These are phyloP conservation scores for Grigorovia humatica DNA, from an alignment of 805 yeast genomes.

Conservation along the genomic window DNA sequence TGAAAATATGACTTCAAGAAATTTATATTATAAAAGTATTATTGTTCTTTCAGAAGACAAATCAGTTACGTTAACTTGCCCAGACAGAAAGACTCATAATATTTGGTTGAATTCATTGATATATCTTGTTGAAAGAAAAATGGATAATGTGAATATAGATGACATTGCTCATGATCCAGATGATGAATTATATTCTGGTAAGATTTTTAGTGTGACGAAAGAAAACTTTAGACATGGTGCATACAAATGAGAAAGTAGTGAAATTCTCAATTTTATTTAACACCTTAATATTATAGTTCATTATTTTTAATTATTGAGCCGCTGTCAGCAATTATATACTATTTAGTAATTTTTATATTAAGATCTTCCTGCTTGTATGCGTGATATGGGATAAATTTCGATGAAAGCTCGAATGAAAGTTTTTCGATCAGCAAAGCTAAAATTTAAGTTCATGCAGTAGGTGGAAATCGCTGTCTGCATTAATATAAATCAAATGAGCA, in stretches of 20 bases:
- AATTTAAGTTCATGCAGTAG: too few relatives aligned
- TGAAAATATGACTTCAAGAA: constrained; percentile 23
- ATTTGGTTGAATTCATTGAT: constrained; percentile 82
- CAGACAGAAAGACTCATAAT: constrained; percentile 78
- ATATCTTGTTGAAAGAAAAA: constrained; percentile 57
- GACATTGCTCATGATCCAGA: constrained; percentile 31
- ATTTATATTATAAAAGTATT: constrained; percentile 76
- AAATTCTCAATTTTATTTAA: neutral
- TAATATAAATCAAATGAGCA: too few relatives aligned
- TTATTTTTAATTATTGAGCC: too few relatives aligned
- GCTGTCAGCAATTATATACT: too few relatives aligned
- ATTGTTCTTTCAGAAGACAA: constrained; percentile 59
- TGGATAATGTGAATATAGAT: constrained; percentile 46
- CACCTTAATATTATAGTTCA: too few relatives aligned
- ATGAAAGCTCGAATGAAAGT: too few relatives aligned
- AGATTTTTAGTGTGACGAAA: constrained; percentile 18
- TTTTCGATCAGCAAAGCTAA: too few relatives aligned
- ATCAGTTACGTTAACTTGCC: constrained; percentile 67
- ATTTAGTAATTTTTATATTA: too few relatives aligned
- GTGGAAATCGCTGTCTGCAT: too few relatives aligned
- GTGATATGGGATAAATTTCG: too few relatives aligned
- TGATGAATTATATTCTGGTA: constrained; percentile 30
- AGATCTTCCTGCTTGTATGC: too few relatives aligned
- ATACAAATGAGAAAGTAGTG: neutral
- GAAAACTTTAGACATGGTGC: constrained; percentile 10